Evolutionary conservation across 2,329 filamentous ascomycete genomes (phyloP).

Genomic region (Talaromyces sp.): DNA sequence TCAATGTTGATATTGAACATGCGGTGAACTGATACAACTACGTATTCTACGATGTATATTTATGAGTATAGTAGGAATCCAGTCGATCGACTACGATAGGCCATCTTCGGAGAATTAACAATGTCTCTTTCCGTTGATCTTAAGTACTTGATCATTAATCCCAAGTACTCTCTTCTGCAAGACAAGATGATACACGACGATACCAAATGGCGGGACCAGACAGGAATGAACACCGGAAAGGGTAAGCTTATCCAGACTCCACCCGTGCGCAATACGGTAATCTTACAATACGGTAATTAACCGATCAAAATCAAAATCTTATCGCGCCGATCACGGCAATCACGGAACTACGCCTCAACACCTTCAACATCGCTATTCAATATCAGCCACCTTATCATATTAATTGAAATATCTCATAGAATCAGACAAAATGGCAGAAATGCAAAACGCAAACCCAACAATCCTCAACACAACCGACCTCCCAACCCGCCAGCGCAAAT

Average conservation of each 20-base stretch:
- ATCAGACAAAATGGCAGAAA: constrained; percentile 31
- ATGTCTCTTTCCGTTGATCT: no score
- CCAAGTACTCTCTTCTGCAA: background rate
- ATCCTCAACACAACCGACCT: constrained; percentile 86
- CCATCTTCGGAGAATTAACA: background rate
- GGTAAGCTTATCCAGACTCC: background rate
- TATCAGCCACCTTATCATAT: no score
- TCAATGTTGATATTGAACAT: background rate
- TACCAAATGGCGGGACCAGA: background rate
- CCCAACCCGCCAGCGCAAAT: constrained; percentile 64
- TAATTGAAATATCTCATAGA: background rate
- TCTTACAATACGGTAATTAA: background rate
- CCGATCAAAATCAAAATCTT: constrained; percentile 6
- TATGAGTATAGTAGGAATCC: no score
- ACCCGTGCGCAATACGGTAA: background rate
- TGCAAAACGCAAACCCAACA: constrained; percentile 73
- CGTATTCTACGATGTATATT: background rate
- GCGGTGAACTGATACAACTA: background rate
- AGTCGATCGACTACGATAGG: background rate
- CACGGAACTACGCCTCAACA: background rate
- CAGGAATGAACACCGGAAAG: background rate
- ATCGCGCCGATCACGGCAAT: constrained; percentile 2
- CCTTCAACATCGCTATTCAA: background rate
- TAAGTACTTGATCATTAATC: background rate
- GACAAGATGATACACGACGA: background rate